phyloP scores from a whole-genome alignment of 371 early-diverging fungal species.

The Funneliformis caledonium region DNA sequence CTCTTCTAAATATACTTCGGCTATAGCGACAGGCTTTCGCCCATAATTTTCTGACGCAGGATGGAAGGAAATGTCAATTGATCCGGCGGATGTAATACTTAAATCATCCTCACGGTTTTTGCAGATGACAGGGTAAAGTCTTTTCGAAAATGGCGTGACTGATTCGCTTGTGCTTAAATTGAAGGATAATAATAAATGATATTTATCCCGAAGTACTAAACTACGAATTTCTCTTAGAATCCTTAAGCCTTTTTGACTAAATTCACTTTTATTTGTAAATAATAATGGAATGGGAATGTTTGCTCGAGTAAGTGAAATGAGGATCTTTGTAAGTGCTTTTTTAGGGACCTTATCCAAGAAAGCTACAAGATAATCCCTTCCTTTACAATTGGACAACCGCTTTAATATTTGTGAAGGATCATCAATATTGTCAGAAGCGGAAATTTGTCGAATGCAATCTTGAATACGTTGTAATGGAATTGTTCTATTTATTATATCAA shows the following conservation, averaged over 20 bases:
- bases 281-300: slow-evolving; percentile 19
- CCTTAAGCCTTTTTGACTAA: not conserved
- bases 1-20: slow-evolving; percentile 6
- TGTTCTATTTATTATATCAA: slow-evolving; percentile 8
- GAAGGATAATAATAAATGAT: slow-evolving; percentile 1
- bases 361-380: slow-evolving; percentile 11
- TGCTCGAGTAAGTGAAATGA: not conserved
- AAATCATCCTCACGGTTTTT: slow-evolving; percentile 5
- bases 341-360: slow-evolving; percentile 18
- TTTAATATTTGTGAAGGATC: not conserved
- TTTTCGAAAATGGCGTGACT: not conserved
- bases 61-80: slow-evolving; percentile 26
- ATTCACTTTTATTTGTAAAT: not conserved
- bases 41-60: slow-evolving; percentile 18
- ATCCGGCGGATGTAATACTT: not conserved
- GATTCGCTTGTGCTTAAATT: not conserved
- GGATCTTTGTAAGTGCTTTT: not conserved
- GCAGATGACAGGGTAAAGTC: not conserved
- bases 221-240: not conserved
- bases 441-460: not conserved
- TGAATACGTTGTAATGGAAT: not conserved
- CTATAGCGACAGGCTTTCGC: slow-evolving; percentile 1
- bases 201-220: not conserved
- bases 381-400: not conserved
- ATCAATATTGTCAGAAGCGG: not conserved